These are phyloP conservation scores for Telopea speciosissima DNA, from an alignment of 177 flowering plant genomes.

Conservation along the genomic window DNA sequence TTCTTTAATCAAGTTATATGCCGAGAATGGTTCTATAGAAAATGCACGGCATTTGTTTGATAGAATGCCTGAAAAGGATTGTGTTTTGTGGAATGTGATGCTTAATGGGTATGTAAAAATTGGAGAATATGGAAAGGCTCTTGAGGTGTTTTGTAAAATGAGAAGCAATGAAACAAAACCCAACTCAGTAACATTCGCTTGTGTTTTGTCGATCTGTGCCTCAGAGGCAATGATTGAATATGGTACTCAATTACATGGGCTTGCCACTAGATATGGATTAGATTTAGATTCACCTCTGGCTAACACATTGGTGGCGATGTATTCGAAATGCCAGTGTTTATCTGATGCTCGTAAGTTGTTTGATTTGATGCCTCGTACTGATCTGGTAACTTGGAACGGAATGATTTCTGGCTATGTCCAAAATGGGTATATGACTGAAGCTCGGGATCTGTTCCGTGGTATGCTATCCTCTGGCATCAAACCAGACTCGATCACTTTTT, in stretches of 20 bases:
- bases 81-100: conserved; percentile 86
- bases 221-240: conserved; percentile 26
- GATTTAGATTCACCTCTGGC: conserved; percentile 51
- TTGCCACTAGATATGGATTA: conserved; percentile 43
- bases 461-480: conserved; percentile 53
- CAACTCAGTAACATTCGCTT: conserved; percentile 60
- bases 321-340: conserved; percentile 52
- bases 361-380: conserved; percentile 31
- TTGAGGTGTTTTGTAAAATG: conserved; percentile 49
- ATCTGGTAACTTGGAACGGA: conserved; percentile 72
- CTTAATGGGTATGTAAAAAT: conserved; percentile 51
- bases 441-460: conserved; percentile 36
- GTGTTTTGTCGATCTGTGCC: conserved; percentile 54
- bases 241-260: conserved; percentile 64
- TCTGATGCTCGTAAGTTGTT: conserved; percentile 52
- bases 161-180: conserved; percentile 36
- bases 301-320: conserved; percentile 66
- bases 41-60: conserved; percentile 64
- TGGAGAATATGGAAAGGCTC: conserved; percentile 33
- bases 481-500: conserved; percentile 69
- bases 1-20: conserved; percentile 65
- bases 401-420: conserved; percentile 83
- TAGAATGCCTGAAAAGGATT: conserved; percentile 48
- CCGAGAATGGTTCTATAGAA: conserved; percentile 40
- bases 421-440: conserved; percentile 52